A percentile compares a stretch with the other conserved stretches of the same genome.
Conservation (phyloP, 441 rosid genomes). For the Rhodomyrtus psidioides region DNA sequence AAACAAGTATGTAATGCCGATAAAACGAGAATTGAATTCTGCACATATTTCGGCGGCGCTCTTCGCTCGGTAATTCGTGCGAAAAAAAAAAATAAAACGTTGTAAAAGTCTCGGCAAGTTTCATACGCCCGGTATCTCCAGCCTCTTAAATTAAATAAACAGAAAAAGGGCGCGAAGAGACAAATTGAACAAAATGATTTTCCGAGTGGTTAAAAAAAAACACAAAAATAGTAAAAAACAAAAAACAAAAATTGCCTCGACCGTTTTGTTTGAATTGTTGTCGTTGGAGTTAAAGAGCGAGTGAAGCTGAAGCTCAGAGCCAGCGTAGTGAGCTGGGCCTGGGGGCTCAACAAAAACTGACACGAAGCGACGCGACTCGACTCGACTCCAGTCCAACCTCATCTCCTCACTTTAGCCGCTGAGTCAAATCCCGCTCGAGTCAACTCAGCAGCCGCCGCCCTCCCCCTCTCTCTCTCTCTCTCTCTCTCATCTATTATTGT, state of each 20-base stretch:
- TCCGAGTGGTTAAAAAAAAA: not conserved
- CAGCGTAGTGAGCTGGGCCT: not conserved
- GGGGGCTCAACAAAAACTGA: not conserved
- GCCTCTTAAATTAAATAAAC: not conserved
- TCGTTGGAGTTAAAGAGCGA: not conserved
- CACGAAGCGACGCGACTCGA: not conserved
- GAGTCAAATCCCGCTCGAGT: not conserved
- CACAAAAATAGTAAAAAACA: not conserved
- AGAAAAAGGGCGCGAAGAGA: not conserved
- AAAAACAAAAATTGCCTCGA: not conserved
- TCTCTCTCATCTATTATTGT: not conserved
- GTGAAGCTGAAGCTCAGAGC: not conserved
- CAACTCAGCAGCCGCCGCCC: not conserved
- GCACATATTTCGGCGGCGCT: fast-evolving
- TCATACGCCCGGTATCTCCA: fast-evolving
- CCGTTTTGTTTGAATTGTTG: not conserved
- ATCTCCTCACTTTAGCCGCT: not conserved
- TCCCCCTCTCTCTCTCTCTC: not conserved
- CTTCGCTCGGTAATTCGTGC: not conserved
- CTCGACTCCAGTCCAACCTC: not conserved
- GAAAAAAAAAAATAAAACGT: not conserved
- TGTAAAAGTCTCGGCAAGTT: not conserved
- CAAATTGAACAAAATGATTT: not conserved
- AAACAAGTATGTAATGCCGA: not conserved
- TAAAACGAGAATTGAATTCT: not conserved